Base-by-base conservation (phyloP, 140 eudicot species). In the Cichorium intybus region DNA sequence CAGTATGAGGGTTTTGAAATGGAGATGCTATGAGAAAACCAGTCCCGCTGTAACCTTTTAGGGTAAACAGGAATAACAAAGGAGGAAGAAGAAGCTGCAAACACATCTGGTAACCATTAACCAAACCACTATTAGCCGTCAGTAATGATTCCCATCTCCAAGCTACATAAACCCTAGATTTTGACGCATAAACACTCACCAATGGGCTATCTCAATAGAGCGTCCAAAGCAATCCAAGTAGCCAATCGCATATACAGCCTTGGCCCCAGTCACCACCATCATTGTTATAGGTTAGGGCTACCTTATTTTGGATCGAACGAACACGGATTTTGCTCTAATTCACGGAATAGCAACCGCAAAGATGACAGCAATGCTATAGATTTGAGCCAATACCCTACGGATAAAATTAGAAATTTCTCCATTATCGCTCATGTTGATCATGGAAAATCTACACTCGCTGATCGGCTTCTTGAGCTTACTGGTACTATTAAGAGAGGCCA, bases 371-470 rank as follows among this genome's bases (percentile, higher is more conserved):
- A 62, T 20, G 69, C 10, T 37, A 52, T 90, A 37, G 97, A 91
- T 71, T 80, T 91, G 70, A 78, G 60, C 62, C 85, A 87, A 31
- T 91, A 73, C 75, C 89, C 97, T 15, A 57, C 87, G 6, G 96
- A 91, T 23, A 85, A 63, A 45, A 85, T 91, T 49, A 81, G 97
- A 1, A 91, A 91, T 60, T 91, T 91, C 28, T 91, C 97, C 3
- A 91, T 91, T 33, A 91, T 91, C 58, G 97, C 97, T n/a, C 97
- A 91, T 76, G 91, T 91, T 45, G 97, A 91, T 76, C 97, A 91
- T 62, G 97, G 97, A 1, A 91, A 91, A 56, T 91, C 97, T 0
- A 91, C 97, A 6, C 64, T 91, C 21, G 97, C 97, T 78, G 97
- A 91, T 72, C 83, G 97, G 21, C 87, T 91, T 56, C 83, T 91